These are phyloP conservation scores for Phytophthora boehmeriae DNA, from an alignment of 352 stramenopile species.

Conservation along the genomic window DNA sequence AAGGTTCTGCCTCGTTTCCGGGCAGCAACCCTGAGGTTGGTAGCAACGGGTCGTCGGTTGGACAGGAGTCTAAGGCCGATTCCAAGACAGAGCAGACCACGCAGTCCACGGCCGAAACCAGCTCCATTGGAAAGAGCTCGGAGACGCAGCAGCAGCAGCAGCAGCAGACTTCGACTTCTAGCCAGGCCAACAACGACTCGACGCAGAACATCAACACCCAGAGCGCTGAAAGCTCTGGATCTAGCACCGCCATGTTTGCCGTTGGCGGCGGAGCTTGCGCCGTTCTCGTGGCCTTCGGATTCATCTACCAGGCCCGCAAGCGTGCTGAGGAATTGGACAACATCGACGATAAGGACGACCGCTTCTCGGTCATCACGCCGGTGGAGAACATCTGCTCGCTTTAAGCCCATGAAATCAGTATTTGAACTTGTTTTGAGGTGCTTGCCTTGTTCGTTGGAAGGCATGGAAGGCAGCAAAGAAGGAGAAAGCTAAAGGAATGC, in stretches of 20 bases:
- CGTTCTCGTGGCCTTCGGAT: conserved; percentile 64
- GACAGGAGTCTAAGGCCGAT: conserved; percentile 22
- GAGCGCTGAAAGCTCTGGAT: conserved; percentile 8
- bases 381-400: conserved; percentile 56
- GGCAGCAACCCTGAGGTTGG: conserved; percentile 23
- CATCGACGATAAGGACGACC: conserved; percentile 55
- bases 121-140: conserved; percentile 32
- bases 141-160: conserved; percentile 31
- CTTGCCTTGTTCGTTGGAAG: background rate
- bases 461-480: background rate
- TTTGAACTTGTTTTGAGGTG: conserved; percentile 1
- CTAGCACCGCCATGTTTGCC: conserved; percentile 31
- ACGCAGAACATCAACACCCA: conserved; percentile 54
- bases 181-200: conserved; percentile 23
- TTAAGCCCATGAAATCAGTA: conserved; percentile 35
- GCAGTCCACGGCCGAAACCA: conserved; percentile 23
- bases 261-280: conserved; percentile 40
- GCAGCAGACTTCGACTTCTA: conserved; percentile 26
- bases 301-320: conserved; percentile 82
- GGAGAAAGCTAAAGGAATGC: background rate
- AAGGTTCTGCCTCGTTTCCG: conserved; percentile 15
- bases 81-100: conserved; percentile 29
- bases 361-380: conserved; percentile 55
- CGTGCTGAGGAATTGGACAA: conserved; percentile 62
- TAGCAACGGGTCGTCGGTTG: conserved; percentile 15